These are phyloP conservation scores for Colletotrichum horii DNA, from an alignment of 2,329 filamentous ascomycete species.

Conservation along the genomic window DNA sequence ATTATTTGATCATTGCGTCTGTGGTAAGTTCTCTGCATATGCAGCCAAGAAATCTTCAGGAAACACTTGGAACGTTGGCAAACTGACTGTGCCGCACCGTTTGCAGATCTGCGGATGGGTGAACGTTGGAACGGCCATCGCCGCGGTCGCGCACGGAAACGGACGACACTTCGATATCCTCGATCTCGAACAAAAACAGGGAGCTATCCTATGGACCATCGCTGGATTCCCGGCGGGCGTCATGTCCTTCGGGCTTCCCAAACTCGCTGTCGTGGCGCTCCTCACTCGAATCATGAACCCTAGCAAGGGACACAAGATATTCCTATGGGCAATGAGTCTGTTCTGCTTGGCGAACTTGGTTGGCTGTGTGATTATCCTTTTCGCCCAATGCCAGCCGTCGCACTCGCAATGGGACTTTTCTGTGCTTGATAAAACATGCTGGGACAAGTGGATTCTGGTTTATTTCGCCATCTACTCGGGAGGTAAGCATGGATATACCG, in stretches of 20 bases:
- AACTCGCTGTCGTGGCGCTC: conserved; percentile 44
- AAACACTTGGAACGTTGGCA: background rate
- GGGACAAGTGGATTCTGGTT: conserved; percentile 38
- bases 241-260: conserved; percentile 44
- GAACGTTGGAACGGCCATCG: conserved; percentile 37
- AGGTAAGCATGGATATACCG: conserved; percentile 29
- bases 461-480: conserved; percentile 44
- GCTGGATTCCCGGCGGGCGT: conserved; percentile 41
- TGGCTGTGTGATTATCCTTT: conserved; percentile 42
- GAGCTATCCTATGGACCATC: conserved; percentile 39
- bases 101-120: conserved; percentile 35
- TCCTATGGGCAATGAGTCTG: conserved; percentile 41
- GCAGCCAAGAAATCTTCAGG: background rate
- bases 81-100: background rate
- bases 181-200: conserved; percentile 28
- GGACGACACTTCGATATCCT: conserved; percentile 42
- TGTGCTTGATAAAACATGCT: conserved; percentile 34
- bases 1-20: conserved; percentile 38
- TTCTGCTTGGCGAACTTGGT: conserved; percentile 34
- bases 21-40: conserved; percentile 28
- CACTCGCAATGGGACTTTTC: conserved; percentile 43
- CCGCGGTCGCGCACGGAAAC: conserved; percentile 40
- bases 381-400: conserved; percentile 46
- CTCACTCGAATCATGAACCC: conserved; percentile 44
- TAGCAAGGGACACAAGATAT: conserved; percentile 30